Evolutionary conservation across 768 basidiomycete species (phyloP).

Genomic region (Leccinum boreale): DNA sequence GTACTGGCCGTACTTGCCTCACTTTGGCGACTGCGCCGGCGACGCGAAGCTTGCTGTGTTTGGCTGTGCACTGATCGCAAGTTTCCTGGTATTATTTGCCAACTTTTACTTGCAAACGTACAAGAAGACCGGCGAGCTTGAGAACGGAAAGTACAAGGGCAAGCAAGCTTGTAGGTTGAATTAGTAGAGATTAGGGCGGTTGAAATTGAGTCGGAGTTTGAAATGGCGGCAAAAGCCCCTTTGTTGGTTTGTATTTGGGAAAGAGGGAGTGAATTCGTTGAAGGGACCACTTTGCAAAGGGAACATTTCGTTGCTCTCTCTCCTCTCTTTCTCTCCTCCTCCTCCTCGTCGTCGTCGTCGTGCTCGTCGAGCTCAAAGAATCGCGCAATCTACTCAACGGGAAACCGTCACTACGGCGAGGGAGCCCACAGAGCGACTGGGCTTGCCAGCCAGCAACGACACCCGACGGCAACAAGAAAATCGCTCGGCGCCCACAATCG

Average conservation of each 20-base stretch:
- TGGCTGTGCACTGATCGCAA: conserved; percentile 10
- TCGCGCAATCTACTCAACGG: neutral
- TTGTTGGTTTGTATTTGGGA: conserved; percentile 30
- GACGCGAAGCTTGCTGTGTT: conserved; percentile 19
- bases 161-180: neutral
- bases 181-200: neutral
- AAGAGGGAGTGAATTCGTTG: conserved; percentile 12
- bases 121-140: conserved; percentile 2
- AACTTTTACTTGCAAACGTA: conserved; percentile 27
- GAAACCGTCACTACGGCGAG: too few relatives aligned
- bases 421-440: too few relatives aligned
- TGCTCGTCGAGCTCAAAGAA: conserved; percentile 14
- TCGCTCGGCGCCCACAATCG: too few relatives aligned
- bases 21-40: conserved; percentile 26
- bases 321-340: conserved; percentile 1
- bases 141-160: neutral
- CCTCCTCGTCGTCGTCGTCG: conserved; percentile 12
- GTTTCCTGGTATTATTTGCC: conserved; percentile 24
- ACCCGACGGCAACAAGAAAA: too few relatives aligned
- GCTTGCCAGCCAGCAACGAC: too few relatives aligned
- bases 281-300: conserved; percentile 16
- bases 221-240: conserved; percentile 20
- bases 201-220: conserved; percentile 18
- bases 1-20: conserved; percentile 23
- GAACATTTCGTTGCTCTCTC: conserved; percentile 10